Evolutionary conservation across 2,329 filamentous ascomycete genomes (phyloP).

Genomic region (Pseudonectria buxi): DNA sequence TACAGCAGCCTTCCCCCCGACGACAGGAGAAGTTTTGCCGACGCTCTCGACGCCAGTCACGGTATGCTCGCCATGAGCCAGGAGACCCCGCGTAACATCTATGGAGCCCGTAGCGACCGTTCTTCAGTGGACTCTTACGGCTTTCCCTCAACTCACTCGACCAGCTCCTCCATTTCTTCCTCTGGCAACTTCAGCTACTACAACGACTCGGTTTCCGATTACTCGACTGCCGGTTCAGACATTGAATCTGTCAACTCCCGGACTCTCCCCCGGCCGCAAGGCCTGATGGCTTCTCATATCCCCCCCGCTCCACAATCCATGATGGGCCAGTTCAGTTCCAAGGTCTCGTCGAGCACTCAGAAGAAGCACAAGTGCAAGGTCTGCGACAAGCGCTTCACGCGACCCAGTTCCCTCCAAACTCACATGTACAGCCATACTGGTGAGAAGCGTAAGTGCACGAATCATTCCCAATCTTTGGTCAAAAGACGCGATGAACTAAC

Average conservation of each 20-base stretch:
- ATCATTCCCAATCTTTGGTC: neutral
- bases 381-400: constrained; percentile 94
- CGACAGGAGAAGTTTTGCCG: constrained; percentile 67
- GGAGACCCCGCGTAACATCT: constrained; percentile 86
- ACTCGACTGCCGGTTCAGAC: constrained; percentile 82
- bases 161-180: constrained; percentile 85
- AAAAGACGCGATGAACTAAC: constrained; percentile 6
- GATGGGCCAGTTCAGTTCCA: constrained; percentile 98
- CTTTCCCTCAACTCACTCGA: constrained; percentile 78
- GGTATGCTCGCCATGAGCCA: constrained; percentile 96
- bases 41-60: constrained; percentile 85
- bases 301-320: constrained; percentile 89
- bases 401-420: constrained; percentile 88
- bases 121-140: constrained; percentile 82
- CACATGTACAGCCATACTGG: constrained; percentile 99
- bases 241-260: constrained; percentile 74
- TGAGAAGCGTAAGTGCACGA: constrained; percentile 76
- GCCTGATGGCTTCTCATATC: constrained; percentile 51
- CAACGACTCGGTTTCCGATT: constrained; percentile 82
- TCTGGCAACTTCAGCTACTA: constrained; percentile 81
- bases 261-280: constrained; percentile 74
- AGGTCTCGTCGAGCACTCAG: constrained; percentile 88
- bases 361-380: constrained; percentile 99
- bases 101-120: constrained; percentile 61
- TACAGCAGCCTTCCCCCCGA: constrained; percentile 38